phyloP scores from a whole-genome alignment of 192 early-diverging fungal genomes.

The Dissophora ornata region DNA sequence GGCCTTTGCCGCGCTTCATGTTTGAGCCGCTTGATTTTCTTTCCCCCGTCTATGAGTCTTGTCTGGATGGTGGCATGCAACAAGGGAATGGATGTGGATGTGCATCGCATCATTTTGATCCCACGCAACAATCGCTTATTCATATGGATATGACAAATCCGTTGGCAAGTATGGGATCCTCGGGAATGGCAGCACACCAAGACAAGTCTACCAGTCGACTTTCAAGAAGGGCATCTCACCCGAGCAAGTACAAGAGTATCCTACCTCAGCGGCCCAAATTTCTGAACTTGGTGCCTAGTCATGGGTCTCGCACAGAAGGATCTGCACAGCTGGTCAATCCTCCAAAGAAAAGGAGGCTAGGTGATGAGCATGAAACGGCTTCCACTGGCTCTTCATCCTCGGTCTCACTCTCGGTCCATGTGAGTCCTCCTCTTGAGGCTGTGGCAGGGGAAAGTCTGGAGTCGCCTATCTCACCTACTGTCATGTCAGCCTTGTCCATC shows the following conservation, averaged over 20 bases:
- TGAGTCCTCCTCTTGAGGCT: conserved; percentile 4
- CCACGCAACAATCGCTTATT: conserved; percentile 4
- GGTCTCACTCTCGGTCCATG: neutral
- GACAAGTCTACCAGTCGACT: neutral
- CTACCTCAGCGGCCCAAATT: conserved; percentile 16
- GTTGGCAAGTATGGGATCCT: neutral
- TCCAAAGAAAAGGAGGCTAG: conserved; percentile 14
- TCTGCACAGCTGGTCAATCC: neutral
- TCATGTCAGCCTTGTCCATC: conserved; percentile 11
- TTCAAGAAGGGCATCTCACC: neutral
- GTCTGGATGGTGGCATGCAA: conserved; percentile 3
- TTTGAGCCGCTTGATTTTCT: conserved; percentile 39
- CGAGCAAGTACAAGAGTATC: conserved; percentile 6
- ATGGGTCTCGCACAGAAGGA: neutral
- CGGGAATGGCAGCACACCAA: neutral
- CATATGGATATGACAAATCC: neutral
- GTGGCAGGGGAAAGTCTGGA: neutral
- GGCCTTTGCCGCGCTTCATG: conserved; percentile 41
- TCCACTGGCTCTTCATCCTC: neutral
- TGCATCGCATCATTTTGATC: conserved; percentile 15
- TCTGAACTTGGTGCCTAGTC: neutral
- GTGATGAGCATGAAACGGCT: neutral
- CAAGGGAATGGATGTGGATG: neutral
- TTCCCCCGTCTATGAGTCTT: conserved; percentile 15
- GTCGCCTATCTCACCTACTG: conserved; percentile 13